A percentile compares a stretch with the other conserved stretches of the same genome.
Evolutionary conservation across 1,284 basidiomycete genomes (phyloP).

Genomic region (Gymnopus androsaceus): DNA sequence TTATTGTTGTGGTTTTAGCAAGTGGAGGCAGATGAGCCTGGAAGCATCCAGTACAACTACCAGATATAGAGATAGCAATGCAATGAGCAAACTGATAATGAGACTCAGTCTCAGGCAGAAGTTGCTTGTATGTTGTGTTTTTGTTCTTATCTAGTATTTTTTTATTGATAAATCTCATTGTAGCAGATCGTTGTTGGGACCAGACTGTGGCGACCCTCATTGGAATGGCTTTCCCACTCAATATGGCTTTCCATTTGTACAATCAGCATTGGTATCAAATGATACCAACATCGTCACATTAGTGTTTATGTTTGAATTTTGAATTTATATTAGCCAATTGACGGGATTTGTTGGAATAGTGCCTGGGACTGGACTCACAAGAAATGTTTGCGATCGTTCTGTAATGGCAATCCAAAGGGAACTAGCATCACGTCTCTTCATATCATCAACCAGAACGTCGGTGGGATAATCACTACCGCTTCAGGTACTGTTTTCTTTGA

Average conservation of each 20-base stretch:
- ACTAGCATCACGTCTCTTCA: conserved; percentile 89
- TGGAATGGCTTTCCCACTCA: conserved; percentile 70
- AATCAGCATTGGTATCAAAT: conserved; percentile 88
- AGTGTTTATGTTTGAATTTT: conserved; percentile 27
- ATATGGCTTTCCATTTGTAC: conserved; percentile 89
- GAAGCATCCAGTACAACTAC: conserved; percentile 91
- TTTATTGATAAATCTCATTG: not conserved
- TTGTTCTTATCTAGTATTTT: conserved; percentile 1
- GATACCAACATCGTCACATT: conserved; percentile 87
- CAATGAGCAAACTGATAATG: conserved; percentile 81
- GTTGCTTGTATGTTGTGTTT: conserved; percentile 58
- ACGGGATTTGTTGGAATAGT: conserved; percentile 42
- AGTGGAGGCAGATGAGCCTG: conserved; percentile 94
- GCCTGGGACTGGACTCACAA: conserved; percentile 94
- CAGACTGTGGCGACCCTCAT: conserved; percentile 76
- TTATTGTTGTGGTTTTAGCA: conserved; percentile 50
- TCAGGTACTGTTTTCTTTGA: conserved; percentile 60
- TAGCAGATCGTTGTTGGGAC: conserved; percentile 74
- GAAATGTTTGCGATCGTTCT: conserved; percentile 80
- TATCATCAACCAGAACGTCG: conserved; percentile 95
- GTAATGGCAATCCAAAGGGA: conserved; percentile 84
- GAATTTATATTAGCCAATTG: not conserved
- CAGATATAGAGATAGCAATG: conserved; percentile 94
- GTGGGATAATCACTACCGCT: conserved; percentile 87
- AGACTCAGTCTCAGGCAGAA: conserved; percentile 70